Evolutionary conservation across 2,329 filamentous ascomycete species (phyloP), one percentile per base, ranked within the genome.

Genomic region (Juglanconis oblonga): DNA sequence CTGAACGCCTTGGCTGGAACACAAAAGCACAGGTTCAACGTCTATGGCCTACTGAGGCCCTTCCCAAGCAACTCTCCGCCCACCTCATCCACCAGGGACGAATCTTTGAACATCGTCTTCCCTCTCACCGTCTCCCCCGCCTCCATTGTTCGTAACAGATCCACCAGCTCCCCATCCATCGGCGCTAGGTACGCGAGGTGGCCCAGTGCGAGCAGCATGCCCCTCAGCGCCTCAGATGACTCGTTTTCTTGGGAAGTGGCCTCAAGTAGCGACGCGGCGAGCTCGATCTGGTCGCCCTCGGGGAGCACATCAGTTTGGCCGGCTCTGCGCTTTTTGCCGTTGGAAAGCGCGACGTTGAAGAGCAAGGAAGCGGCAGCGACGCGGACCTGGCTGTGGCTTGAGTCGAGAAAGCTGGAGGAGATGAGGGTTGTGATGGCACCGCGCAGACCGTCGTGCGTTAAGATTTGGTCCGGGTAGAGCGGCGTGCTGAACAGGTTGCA

Each of bases 401-500:
- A 85, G 67, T 97, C 92, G 0, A 97, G 81, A 32, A 98, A 87
- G 63, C 88, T 91, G 1, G 87, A 85, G 0, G 91, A 90, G 24
- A 95, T 81, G 13, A 97, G 80, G 61, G 84, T 79, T 1, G 90
- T 86, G 33, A 94, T 77, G 0, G 85, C 79, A 1, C 77, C 71
- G 5, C 86, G 82, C 53, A 92, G 73, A 29, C 67, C 55, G 1
- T 74, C 72, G 48, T 82, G 76, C 2, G 75, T 72, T 6, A 90
- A 76, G 8, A 93, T 78, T 63, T 87, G 82, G 2, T 85, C 80
- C 0, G 86, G 79, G 68, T 89, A 96, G 0, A 96, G 78, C 0
- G 85, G 82, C 1, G 88, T 88, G 0, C 85, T 87, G 76, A 96
- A 97, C 47, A 96, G 79, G 68, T 97, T 97, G 75, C 92, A 96